Conservation (phyloP, 176 grass and related monocot genomes). For the Rhynchospora pubera region DNA sequence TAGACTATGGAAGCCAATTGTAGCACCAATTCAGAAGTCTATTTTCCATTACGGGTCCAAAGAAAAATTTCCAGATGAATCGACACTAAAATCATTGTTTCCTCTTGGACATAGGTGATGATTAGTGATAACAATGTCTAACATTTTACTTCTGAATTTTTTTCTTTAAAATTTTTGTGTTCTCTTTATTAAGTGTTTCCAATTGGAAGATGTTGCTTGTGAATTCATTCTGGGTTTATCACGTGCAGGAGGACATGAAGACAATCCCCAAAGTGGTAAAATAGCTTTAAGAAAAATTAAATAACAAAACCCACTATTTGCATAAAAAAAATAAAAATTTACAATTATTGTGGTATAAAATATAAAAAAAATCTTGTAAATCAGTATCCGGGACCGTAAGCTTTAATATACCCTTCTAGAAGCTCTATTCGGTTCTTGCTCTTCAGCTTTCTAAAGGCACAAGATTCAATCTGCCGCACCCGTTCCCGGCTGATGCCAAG, state of each 20-base stretch:
- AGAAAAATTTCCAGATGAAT: neutral
- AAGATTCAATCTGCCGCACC: slow-evolving; percentile 73
- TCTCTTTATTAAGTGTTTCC: neutral
- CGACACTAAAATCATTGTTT: neutral
- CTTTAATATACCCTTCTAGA: slow-evolving; percentile 47
- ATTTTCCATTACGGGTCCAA: neutral
- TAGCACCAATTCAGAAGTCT: neutral
- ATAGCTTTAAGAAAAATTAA: neutral
- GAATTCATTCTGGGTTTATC: neutral
- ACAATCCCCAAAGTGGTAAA: neutral
- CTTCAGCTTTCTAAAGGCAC: slow-evolving; percentile 79
- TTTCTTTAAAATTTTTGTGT: neutral
- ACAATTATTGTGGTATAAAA: slow-evolving; percentile 1
- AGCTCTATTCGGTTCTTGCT: slow-evolving; percentile 50
- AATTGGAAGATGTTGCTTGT: neutral
- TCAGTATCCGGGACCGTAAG: neutral
- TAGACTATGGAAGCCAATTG: neutral
- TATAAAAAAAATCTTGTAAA: neutral
- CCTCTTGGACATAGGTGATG: neutral
- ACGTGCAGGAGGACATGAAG: neutral
- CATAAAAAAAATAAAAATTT: neutral
- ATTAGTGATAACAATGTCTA: neutral
- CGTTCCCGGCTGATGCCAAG: slow-evolving; percentile 82
- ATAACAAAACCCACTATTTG: neutral
- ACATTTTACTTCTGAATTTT: neutral